Base-by-base conservation (phyloP, 306 rosid genomes). In the Medicago lupulina region DNA sequence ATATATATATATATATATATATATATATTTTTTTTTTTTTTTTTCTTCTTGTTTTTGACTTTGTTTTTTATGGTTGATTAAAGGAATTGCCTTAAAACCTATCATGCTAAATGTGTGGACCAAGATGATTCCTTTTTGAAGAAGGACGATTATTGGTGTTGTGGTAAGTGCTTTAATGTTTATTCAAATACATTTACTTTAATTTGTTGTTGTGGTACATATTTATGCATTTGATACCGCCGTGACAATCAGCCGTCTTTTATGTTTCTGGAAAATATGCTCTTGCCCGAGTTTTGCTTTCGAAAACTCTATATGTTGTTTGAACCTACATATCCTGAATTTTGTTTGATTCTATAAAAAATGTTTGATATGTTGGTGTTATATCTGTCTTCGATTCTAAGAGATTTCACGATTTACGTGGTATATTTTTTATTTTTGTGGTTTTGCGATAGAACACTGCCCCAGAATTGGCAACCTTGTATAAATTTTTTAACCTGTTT, bases 41-140 rank as follows among this genome's bases (percentile, higher is more conserved):
- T 11, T 47, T 40, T 41, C 55, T 25, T 49, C 44, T 9, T 79
- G 66, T 15, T 74, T 67, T 55, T 76, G 70, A 55, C 58, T 41
- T 67, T 49, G 31, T 43, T 73, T 73, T 57, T 62, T 17, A 62
- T 69, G 5, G 18, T 65, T 73, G 43, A 70, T 68, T 82, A 47
- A 86, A 89, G 97, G 88, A 75, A 71, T 55, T 92, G 97, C 77
- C 89, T 81, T 38, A 92, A 92, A 84, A 83, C 89, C 21, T 92
- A 89, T 76, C 96, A 90, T 58, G 71, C 90, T 66, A 67, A 8
- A 1, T 92, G 97, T 59, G 84, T 81, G 64, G 87, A 36, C 25
- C 55, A 79, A 78, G 93, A 89, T 13, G 83, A 75, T 3, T 77
- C 87, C 36, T 81, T 86, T 79, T 60, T 83, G 77, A 73, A 79